phyloP scores from a whole-genome alignment of 208 protist genomes.

The Leishmania tarentolae region DNA sequence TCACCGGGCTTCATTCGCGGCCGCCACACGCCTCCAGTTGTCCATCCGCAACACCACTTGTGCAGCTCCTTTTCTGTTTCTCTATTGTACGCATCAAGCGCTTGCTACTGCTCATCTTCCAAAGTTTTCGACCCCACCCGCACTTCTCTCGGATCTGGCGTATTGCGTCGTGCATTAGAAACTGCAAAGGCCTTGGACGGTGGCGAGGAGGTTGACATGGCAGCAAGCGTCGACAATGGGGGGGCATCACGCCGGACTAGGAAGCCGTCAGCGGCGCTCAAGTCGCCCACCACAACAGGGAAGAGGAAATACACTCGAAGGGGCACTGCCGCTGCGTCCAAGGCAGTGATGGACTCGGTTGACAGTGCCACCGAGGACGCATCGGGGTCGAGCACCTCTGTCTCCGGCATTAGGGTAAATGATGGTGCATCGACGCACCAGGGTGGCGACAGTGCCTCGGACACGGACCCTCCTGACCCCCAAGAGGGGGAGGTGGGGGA shows the following conservation, averaged over 20 bases:
- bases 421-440: neutral
- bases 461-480: slow-evolving; percentile 1
- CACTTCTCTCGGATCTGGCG: neutral
- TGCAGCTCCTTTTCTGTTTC: neutral
- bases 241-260: neutral
- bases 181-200: neutral
- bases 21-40: neutral
- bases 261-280: neutral
- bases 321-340: neutral
- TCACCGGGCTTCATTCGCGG: neutral
- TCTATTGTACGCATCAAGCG: neutral
- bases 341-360: neutral
- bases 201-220: slow-evolving; percentile 2
- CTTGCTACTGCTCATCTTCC: slow-evolving; percentile 2
- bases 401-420: neutral
- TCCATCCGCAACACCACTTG: neutral
- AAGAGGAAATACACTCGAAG: slow-evolving; percentile 16
- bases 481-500: slow-evolving; percentile 6
- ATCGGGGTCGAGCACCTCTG: neutral
- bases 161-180: neutral
- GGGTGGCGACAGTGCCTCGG: neutral
- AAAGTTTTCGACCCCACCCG: neutral
- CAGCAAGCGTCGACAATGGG: neutral
- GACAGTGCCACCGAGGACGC: neutral
- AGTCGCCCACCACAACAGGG: neutral